phyloP scores from a whole-genome alignment of 257 asterid species.

The Penstemon eatonii region DNA sequence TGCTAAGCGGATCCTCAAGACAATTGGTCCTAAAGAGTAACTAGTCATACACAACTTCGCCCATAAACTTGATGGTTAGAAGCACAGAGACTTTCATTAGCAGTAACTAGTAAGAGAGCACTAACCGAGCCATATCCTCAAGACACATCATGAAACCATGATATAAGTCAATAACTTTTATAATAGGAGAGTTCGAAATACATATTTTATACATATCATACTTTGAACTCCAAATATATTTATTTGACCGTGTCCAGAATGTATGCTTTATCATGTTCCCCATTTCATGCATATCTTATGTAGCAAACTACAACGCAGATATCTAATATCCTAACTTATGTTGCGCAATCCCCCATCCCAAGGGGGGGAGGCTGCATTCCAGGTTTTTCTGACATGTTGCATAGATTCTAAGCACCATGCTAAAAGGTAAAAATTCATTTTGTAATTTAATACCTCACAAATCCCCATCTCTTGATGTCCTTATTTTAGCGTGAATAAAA shows the following conservation, averaged over 20 bases:
- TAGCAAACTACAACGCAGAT: background rate
- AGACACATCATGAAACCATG: background rate
- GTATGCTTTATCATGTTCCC: constrained; percentile 13
- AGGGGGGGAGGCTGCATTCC: background rate
- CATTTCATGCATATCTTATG: background rate
- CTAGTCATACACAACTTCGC: background rate
- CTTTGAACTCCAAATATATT: background rate
- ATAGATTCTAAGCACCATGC: background rate
- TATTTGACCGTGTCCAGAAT: constrained; percentile 3
- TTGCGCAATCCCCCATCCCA: background rate
- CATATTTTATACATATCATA: background rate
- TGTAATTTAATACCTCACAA: background rate
- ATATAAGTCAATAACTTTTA: constrained; percentile 1
- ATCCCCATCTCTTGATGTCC: constrained; percentile 7
- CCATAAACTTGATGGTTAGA: background rate
- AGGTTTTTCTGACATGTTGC: background rate
- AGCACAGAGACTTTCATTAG: constrained; percentile 1
- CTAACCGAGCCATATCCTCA: constrained; percentile 9
- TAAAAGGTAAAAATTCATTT: background rate
- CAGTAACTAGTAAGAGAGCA: constrained; percentile 14
- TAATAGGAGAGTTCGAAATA: background rate
- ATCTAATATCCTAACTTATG: constrained; percentile 5
- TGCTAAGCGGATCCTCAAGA: background rate
- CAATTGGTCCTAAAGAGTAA: background rate
- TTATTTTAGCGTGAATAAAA: background rate